phyloP scores from a whole-genome alignment of 805 yeast species.

The Dipodascus geniculatus region DNA sequence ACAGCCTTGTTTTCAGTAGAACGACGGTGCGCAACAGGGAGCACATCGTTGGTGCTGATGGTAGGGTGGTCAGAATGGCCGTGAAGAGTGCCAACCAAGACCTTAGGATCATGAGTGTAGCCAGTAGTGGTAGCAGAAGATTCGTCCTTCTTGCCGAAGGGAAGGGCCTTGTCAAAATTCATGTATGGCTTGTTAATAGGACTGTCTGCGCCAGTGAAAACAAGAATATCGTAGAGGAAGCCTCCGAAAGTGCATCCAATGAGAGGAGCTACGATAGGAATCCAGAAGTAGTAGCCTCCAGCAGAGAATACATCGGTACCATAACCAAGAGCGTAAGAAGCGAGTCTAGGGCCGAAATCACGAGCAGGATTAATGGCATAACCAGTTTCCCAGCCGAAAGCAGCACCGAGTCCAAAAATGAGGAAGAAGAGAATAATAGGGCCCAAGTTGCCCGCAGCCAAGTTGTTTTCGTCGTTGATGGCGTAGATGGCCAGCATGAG shows the following conservation, averaged over 20 bases:
- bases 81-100: neutral
- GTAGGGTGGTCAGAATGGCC: neutral
- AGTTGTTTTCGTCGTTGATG: conserved; percentile 39
- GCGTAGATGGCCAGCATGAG: conserved; percentile 38
- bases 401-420: conserved; percentile 35
- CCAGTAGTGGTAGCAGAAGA: neutral
- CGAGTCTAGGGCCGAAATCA: conserved; percentile 44
- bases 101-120: neutral
- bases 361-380: conserved; percentile 44
- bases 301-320: conserved; percentile 30
- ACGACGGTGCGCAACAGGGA: neutral
- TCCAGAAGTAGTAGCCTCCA: conserved; percentile 39
- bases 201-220: conserved; percentile 41
- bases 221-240: conserved; percentile 38
- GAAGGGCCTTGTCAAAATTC: conserved; percentile 16
- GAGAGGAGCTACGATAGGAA: conserved; percentile 39
- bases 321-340: conserved; percentile 37
- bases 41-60: neutral
- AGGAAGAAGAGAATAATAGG: conserved; percentile 37
- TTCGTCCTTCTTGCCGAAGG: neutral
- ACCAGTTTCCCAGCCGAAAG: conserved; percentile 42
- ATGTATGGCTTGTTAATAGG: conserved; percentile 36
- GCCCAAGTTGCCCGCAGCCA: conserved; percentile 34
- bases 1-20: neutral
- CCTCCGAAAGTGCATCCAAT: conserved; percentile 39